Conservation (phyloP, 345 rosid genomes). For the Heritiera fomes region DNA sequence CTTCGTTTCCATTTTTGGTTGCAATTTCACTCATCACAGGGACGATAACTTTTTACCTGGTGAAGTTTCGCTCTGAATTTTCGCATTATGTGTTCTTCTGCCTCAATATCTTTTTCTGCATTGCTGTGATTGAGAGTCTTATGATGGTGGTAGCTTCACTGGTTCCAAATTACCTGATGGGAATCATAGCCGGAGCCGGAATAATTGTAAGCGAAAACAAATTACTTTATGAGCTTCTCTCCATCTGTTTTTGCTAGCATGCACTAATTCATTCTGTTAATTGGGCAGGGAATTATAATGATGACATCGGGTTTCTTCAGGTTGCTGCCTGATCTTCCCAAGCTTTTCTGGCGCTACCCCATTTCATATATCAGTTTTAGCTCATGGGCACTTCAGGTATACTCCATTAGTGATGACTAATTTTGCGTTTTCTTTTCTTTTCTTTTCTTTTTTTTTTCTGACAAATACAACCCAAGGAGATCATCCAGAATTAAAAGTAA, state of each 20-base stretch:
- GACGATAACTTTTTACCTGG: conserved; percentile 63
- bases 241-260: not conserved
- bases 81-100: conserved; percentile 61
- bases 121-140: conserved; percentile 78
- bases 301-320: conserved; percentile 92
- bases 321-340: conserved; percentile 79
- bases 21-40: conserved; percentile 48
- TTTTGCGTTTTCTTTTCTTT: not conserved
- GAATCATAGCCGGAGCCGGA: conserved; percentile 75
- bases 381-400: conserved; percentile 83
- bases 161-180: conserved; percentile 85
- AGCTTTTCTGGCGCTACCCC: conserved; percentile 80
- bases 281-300: conserved; percentile 71
- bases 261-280: not conserved
- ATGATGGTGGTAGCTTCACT: conserved; percentile 87
- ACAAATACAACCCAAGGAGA: not conserved
- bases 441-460: not conserved
- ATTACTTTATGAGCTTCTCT: not conserved
- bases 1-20: conserved; percentile 72
- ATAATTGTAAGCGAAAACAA: conserved; percentile 50
- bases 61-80: conserved; percentile 63
- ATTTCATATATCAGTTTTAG: conserved; percentile 69
- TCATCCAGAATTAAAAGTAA: not conserved
- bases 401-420: not conserved
- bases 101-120: conserved; percentile 60